A percentile compares a stretch with the other conserved stretches of the same genome.
phyloP scores from a whole-genome alignment of 306 rosid species.

The Cicer bijugum region DNA sequence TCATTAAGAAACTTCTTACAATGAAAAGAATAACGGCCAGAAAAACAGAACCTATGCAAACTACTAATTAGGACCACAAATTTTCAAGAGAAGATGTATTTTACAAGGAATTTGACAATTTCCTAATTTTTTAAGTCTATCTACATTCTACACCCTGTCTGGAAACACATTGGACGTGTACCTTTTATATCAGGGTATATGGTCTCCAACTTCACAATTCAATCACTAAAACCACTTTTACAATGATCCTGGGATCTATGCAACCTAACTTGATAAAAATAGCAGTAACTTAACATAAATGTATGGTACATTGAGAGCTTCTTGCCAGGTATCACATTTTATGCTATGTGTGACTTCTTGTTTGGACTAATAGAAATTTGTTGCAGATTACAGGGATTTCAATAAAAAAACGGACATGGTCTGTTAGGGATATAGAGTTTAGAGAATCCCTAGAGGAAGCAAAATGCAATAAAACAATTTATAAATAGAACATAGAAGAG shows the following conservation, averaged over 20 bases:
- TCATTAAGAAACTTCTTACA: constrained; percentile 17
- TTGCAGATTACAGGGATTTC: background rate
- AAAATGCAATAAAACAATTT: background rate
- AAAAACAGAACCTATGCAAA: constrained; percentile 29
- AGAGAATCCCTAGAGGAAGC: constrained; percentile 10
- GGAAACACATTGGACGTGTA: background rate
- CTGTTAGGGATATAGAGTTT: background rate
- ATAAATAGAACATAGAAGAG: background rate
- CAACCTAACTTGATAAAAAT: constrained; percentile 12
- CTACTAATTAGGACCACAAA: background rate
- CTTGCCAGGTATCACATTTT: constrained; percentile 24
- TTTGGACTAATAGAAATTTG: background rate
- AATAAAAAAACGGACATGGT: background rate
- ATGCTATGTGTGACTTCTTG: background rate
- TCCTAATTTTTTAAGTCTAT: constrained; percentile 31
- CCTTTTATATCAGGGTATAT: constrained; percentile 22
- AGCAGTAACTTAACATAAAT: background rate
- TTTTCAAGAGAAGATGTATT: constrained; percentile 16
- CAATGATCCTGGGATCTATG: constrained; percentile 2
- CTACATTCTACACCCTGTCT: constrained; percentile 11
- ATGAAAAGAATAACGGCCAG: constrained; percentile 2
- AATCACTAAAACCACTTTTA: constrained; percentile 19
- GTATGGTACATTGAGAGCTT: constrained; percentile 17
- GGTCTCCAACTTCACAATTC: constrained; percentile 29
- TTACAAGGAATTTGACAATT: constrained; percentile 15